Conservation (phyloP, 768 basidiomycete species). For the Lanmaoa rubissima region DNA sequence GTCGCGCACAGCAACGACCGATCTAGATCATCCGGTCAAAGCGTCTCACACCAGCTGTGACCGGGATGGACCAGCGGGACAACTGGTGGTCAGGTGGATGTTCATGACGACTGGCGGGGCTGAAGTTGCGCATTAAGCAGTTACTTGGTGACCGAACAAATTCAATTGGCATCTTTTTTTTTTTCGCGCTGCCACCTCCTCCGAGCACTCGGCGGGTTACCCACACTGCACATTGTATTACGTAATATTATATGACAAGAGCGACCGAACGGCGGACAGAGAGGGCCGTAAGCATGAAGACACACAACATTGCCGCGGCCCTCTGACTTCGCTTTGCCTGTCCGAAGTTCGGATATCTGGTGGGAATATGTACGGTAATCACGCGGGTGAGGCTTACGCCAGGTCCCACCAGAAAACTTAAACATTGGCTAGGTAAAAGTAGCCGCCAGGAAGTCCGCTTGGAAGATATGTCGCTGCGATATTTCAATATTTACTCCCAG, state of each 20-base stretch:
- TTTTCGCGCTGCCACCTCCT: neutral
- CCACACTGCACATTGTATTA: constrained; percentile 6
- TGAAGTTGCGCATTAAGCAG: neutral
- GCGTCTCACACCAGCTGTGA: neutral
- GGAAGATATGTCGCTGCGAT: constrained; percentile 3
- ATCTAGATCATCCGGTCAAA: constrained; percentile 5
- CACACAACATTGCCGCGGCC: neutral
- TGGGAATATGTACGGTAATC: constrained; percentile 7
- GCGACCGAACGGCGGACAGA: too few species aligned
- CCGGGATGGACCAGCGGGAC: neutral
- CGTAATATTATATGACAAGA: neutral
- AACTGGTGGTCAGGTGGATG: neutral
- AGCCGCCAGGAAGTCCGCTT: neutral
- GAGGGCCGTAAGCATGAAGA: neutral
- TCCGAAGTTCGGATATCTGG: neutral
- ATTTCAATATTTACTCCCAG: constrained; percentile 11
- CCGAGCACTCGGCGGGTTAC: neutral
- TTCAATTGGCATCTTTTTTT: neutral
- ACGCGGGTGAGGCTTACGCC: neutral
- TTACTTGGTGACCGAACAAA: constrained; percentile 1
- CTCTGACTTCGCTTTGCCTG: neutral
- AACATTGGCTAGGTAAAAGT: neutral
- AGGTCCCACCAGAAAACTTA: constrained; percentile 6
- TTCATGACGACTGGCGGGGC: neutral
- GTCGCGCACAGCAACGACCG: neutral